phyloP scores from a whole-genome alignment of 2,329 filamentous ascomycete genomes.

The Exophiala calicioides region DNA sequence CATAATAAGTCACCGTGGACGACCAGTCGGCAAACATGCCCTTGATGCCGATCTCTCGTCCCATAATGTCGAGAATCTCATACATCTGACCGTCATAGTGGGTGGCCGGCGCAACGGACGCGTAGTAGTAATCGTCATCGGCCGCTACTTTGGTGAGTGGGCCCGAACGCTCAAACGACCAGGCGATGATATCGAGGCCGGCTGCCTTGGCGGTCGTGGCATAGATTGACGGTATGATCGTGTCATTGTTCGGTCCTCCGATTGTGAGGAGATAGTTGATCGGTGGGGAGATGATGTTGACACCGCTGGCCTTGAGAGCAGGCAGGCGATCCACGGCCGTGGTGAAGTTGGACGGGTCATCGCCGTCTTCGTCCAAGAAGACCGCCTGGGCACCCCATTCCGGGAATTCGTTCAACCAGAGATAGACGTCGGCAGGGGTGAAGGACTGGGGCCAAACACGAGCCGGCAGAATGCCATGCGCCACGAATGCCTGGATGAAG shows the following conservation, averaged over 20 bases:
- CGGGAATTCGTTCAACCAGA: slow-evolving; percentile 66
- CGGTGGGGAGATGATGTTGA: slow-evolving; percentile 64
- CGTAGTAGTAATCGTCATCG: slow-evolving; percentile 54
- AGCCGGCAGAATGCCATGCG: slow-evolving; percentile 53
- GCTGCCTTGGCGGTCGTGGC: slow-evolving; percentile 61
- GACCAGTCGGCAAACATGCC: slow-evolving; percentile 71
- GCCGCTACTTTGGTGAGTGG: slow-evolving; percentile 55
- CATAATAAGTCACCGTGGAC: slow-evolving; percentile 68
- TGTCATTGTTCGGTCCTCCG: slow-evolving; percentile 46
- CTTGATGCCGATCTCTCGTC: slow-evolving; percentile 59
- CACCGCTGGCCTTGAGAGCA: slow-evolving; percentile 57
- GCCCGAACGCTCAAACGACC: slow-evolving; percentile 68
- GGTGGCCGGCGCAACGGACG: slow-evolving; percentile 55
- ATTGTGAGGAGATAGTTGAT: slow-evolving; percentile 62
- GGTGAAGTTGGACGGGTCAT: slow-evolving; percentile 53
- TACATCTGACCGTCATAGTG: slow-evolving; percentile 67
- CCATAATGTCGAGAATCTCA: slow-evolving; percentile 65
- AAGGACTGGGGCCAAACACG: slow-evolving; percentile 68
- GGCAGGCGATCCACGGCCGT: slow-evolving; percentile 60
- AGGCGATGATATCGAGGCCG: slow-evolving; percentile 66
- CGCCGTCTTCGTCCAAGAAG: slow-evolving; percentile 64
- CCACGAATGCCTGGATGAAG: slow-evolving; percentile 62
- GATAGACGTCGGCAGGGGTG: slow-evolving; percentile 63
- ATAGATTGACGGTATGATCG: slow-evolving; percentile 64
- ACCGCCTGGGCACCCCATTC: slow-evolving; percentile 63